Evolutionary conservation across 148 eudicot species (phyloP).

Genomic region (Agrostemma githago): DNA sequence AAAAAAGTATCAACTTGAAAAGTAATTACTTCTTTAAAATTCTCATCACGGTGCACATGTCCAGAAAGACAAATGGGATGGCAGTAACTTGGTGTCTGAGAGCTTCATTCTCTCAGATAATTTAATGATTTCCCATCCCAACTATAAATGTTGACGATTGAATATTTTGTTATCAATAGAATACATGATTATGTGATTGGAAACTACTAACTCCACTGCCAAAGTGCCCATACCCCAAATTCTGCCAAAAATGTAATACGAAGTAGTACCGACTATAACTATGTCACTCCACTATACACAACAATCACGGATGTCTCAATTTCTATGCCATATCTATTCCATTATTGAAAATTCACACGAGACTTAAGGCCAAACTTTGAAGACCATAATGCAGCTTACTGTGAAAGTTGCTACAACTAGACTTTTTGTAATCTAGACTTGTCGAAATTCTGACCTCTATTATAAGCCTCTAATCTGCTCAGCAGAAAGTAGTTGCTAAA

Average conservation of each 20-base stretch:
- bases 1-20: not conserved
- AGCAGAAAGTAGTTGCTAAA: not conserved
- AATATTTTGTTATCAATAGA: not conserved
- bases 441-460: not conserved
- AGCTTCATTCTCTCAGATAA: not conserved
- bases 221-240: not conserved
- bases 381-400: not conserved
- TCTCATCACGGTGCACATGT: not conserved
- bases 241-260: not conserved
- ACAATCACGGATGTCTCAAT: not conserved
- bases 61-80: not conserved
- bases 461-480: not conserved
- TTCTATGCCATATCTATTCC: not conserved
- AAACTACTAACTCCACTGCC: not conserved
- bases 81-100: not conserved
- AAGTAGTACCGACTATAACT: not conserved
- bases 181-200: not conserved
- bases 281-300: not conserved
- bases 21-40: not conserved
- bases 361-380: not conserved
- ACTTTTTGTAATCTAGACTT: not conserved
- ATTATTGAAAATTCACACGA: not conserved
- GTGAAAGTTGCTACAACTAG: not conserved
- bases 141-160: not conserved
- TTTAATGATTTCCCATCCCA: not conserved